Evolutionary conservation across 2,329 filamentous ascomycete species (phyloP).

Genomic region (Teratosphaeria destructans): DNA sequence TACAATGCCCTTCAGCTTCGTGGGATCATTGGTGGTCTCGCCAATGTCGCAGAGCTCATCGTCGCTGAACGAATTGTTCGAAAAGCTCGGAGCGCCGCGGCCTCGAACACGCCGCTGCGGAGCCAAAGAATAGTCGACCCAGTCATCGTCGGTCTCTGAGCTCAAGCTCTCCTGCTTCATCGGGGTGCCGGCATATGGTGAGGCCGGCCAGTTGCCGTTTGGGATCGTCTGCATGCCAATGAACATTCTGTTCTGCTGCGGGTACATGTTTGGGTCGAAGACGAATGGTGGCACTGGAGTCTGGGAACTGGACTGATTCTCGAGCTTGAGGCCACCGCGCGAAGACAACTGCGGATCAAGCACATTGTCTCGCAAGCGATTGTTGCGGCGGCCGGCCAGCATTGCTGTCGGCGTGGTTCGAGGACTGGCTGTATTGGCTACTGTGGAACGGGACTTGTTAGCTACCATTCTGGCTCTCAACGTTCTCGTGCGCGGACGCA

Average conservation of each 20-base stretch:
- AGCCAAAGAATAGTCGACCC: constrained; percentile 2
- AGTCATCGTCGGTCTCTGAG: constrained; percentile 6
- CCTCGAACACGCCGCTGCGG: constrained; percentile 1
- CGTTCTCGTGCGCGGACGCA: constrained; percentile 5
- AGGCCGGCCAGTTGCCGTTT: constrained; percentile 22
- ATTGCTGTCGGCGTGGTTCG: constrained; percentile 14
- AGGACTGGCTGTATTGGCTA: constrained; percentile 7
- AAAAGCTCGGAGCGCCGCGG: constrained; percentile 3
- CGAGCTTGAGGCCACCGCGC: constrained; percentile 14
- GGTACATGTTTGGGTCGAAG: constrained; percentile 7
- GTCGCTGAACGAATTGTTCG: constrained; percentile 1
- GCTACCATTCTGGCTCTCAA: not conserved
- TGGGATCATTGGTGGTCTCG: constrained; percentile 24
- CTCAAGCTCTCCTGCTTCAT: constrained; percentile 21
- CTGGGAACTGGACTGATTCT: constrained; percentile 17
- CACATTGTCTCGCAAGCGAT: constrained; percentile 17
- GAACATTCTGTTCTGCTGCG: not conserved
- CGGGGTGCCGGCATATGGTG: constrained; percentile 6
- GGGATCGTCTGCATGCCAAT: constrained; percentile 22
- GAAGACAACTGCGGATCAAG: constrained; percentile 21
- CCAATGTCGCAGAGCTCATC: constrained; percentile 10
- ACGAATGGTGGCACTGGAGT: constrained; percentile 14
- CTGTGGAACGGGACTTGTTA: constrained; percentile 1
- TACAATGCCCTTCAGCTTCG: constrained; percentile 58
- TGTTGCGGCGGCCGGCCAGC: constrained; percentile 1